Conservation (phyloP, 2,329 filamentous ascomycete genomes). For the Trichophyton rubrum region DNA sequence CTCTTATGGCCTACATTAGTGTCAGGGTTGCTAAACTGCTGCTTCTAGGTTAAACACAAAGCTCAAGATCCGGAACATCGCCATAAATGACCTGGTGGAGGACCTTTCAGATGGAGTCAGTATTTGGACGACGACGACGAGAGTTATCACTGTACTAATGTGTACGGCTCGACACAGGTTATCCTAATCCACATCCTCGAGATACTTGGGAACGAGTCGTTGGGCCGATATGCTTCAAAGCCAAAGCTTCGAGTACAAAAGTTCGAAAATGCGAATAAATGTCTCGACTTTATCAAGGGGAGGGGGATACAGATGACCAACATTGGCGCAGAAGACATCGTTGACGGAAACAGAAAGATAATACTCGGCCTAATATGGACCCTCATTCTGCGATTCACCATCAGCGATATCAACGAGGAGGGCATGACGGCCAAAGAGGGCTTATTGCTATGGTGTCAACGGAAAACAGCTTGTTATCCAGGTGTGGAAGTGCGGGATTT, state of each 20-base stretch:
- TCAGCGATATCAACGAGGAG: slow-evolving; percentile 96
- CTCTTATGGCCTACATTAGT: neutral
- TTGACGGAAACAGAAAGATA: slow-evolving; percentile 95
- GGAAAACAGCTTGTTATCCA: slow-evolving; percentile 97
- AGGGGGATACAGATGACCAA: slow-evolving; percentile 95
- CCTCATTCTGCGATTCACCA: slow-evolving; percentile 92
- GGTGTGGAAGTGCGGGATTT: slow-evolving; percentile 94
- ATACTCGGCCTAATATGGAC: slow-evolving; percentile 97
- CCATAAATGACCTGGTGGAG: slow-evolving; percentile 72
- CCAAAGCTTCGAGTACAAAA: slow-evolving; percentile 91
- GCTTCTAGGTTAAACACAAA: slow-evolving; percentile 81
- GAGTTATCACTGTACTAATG: neutral
- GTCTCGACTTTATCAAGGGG: slow-evolving; percentile 82
- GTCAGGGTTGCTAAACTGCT: neutral
- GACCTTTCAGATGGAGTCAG: slow-evolving; percentile 90
- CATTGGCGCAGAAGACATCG: slow-evolving; percentile 94
- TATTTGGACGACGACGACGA: slow-evolving; percentile 17
- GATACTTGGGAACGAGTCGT: slow-evolving; percentile 84
- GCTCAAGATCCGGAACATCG: slow-evolving; percentile 61
- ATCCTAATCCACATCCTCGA: slow-evolving; percentile 94
- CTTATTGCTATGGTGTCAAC: slow-evolving; percentile 88
- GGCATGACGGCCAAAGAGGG: slow-evolving; percentile 97
- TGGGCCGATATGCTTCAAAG: slow-evolving; percentile 91
- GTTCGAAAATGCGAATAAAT: slow-evolving; percentile 96
- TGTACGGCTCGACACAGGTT: slow-evolving; percentile 43